These are phyloP conservation scores for Botrytis sinoallii DNA, from an alignment of 2,329 filamentous ascomycete genomes.

Conservation along the genomic window DNA sequence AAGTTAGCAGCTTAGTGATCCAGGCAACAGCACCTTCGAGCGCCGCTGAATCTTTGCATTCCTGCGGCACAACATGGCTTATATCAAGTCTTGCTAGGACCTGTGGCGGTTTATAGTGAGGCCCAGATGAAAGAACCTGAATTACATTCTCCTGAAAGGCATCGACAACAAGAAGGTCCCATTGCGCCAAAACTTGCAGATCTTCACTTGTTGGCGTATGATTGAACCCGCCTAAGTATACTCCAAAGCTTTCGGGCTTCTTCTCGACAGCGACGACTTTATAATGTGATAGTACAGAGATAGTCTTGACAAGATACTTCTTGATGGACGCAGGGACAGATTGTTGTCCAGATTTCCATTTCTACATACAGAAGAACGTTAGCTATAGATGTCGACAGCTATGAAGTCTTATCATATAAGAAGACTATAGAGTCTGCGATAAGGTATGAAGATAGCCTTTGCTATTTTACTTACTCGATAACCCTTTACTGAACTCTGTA, in stretches of 20 bases:
- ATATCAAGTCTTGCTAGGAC: slow-evolving; percentile 31
- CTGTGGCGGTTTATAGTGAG: slow-evolving; percentile 24
- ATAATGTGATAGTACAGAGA: slow-evolving; percentile 23
- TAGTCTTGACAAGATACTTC: slow-evolving; percentile 23
- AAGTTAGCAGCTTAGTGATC: slow-evolving; percentile 18
- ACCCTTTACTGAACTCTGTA: slow-evolving; percentile 20
- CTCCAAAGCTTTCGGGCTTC: slow-evolving; percentile 36
- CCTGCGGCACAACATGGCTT: slow-evolving; percentile 16
- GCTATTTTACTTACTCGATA: slow-evolving; percentile 15
- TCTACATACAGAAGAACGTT: slow-evolving; percentile 15
- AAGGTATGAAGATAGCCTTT: background rate
- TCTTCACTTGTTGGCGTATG: slow-evolving; percentile 37
- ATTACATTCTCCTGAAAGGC: slow-evolving; percentile 40
- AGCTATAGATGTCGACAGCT: background rate
- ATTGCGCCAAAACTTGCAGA: slow-evolving; percentile 40
- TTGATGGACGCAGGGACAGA: slow-evolving; percentile 21
- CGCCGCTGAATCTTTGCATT: slow-evolving; percentile 7
- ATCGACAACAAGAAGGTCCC: slow-evolving; percentile 46
- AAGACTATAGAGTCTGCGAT: background rate
- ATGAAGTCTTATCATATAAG: background rate
- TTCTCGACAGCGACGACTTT: slow-evolving; percentile 22
- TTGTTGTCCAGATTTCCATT: slow-evolving; percentile 19
- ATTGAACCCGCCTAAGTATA: slow-evolving; percentile 43
- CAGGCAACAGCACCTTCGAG: slow-evolving; percentile 5
- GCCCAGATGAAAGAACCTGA: slow-evolving; percentile 35